Base-by-base conservation (phyloP, 495 filamentous ascomycete genomes). In the Tuber aestivum region DNA sequence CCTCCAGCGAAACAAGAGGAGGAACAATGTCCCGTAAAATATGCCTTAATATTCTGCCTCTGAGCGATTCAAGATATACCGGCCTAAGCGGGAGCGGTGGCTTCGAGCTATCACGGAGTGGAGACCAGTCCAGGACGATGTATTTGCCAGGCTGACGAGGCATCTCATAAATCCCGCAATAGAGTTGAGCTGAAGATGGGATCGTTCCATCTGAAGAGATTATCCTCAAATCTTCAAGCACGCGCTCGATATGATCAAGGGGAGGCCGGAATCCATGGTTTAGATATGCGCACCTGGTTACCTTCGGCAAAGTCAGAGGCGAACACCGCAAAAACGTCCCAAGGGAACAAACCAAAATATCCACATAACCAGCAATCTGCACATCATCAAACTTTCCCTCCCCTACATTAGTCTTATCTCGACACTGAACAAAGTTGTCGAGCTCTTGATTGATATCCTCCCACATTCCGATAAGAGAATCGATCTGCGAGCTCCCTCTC, bases 281-380 rank as follows among this genome's bases (percentile, higher is more conserved):
- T 32, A 12, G 50, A 10, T 61, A 16, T 32, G 0, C 50, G 1
- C 50, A 32, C n/a, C 2, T 61, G 3, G 50, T 61, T 32, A 61
- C 50, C 50, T 61, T 32, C 12, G n/a, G 12, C 7, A 14, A 12
- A 14, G 48, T 61, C 32, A 61, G n/a, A 61, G 10, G n/a, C 16
- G 10, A 32, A 32, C n/a, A 61, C 3, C 14, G 0, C 50, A 32
- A 32, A 32, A 14, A 14, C 3, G 16, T 27, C 27, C 5, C 12
- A 0, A 3, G 5, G 12, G 27, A 61, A 78, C 76, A 41, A 38
- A 79, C 77, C 5, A 72, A 41, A 79, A 79, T 37, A 70, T 78
- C 75, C n/a, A 79, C 44, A 42, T 78, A 69, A 9, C 50, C 18
- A 9, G 69, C 44, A 40, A 75, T 42, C 16, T 21, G 10, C 0